A percentile compares a stretch with the other conserved stretches of the same genome.
These are phyloP conservation scores for Thelonectria discophora DNA, from an alignment of 2,329 filamentous ascomycete species.

Conservation along the genomic window DNA sequence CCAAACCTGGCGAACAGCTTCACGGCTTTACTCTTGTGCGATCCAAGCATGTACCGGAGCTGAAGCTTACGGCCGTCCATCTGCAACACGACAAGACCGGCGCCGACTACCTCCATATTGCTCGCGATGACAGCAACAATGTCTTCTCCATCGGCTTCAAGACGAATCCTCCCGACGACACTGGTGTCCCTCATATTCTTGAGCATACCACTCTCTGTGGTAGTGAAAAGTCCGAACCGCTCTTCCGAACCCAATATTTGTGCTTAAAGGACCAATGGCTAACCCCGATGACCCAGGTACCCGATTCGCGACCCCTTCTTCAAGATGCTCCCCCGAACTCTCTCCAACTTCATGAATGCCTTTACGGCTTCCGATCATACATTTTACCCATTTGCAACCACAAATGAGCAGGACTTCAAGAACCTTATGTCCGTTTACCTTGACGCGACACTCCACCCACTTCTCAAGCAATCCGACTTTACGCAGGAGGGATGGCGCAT, in stretches of 20 bases:
- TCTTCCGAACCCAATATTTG: not conserved
- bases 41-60: constrained; percentile 90
- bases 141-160: constrained; percentile 99
- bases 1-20: constrained; percentile 82
- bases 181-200: constrained; percentile 94
- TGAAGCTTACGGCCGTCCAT: constrained; percentile 90
- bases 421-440: constrained; percentile 97
- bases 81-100: constrained; percentile 95
- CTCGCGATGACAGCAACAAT: constrained; percentile 96
- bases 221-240: constrained; percentile 77
- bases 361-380: constrained; percentile 97
- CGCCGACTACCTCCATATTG: constrained; percentile 95
- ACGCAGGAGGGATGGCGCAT: constrained; percentile 97
- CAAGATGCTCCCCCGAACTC: constrained; percentile 97
- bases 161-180: constrained; percentile 96
- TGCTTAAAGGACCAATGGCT: constrained; percentile 34
- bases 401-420: constrained; percentile 92
- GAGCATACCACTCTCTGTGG: constrained; percentile 98
- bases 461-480: constrained; percentile 91
- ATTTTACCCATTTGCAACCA: constrained; percentile 97
- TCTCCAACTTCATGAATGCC: constrained; percentile 99
- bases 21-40: constrained; percentile 93
- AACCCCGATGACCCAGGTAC: constrained; percentile 66
- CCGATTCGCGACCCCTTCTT: constrained; percentile 99
- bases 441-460: constrained; percentile 88